Base-by-base conservation (phyloP, 805 yeast species). In the Yamadazyma phyllophila region DNA sequence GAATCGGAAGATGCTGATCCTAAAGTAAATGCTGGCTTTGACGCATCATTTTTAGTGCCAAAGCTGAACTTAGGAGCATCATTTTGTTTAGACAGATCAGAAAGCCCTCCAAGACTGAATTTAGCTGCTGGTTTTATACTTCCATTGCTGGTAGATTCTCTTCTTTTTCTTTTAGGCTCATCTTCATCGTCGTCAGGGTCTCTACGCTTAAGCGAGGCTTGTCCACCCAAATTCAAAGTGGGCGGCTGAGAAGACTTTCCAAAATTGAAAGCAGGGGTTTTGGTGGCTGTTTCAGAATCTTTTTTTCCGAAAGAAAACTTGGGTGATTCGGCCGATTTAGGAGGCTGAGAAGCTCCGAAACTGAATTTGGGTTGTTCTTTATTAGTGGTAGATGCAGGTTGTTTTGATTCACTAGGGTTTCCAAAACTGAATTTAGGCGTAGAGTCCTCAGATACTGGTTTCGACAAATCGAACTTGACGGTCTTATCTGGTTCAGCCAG, bases 231-330 rank as follows among this genome's bases (percentile, higher is more conserved):
- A 8, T 29, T 29, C 31, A 29, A 29, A 7, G 13, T n/a, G 7
- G 31, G 31, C 4, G 13, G 31, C 13, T 29, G 31, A 10, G 39
- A 7, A 7, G 39, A 7, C 13, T 26, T 10, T 20, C 49, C 49
- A 34, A 44, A 44, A 16, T 36, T 40, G 31, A 47, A 38, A 4
- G 20, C 26, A 8, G 45, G 42, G 4, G 39, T 39, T 12, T 43
- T 31, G 30, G 47, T 29, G 41, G 6, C 7, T 26, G 39, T 10
- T 32, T 36, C 27, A 13, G 35, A 26, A 10, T 8, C 24, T 6
- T 20, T 20, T 20, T 20, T 12, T 27, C 56, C 55, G 43, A 49
- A 47, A 15, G 39, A 45, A 29, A 49, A 46, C 2, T 46, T 29
- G 8, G 48, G 44, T 3, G 43, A 13, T 14, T 45, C 43, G 8